Percentiles rank a stretch among this genome's conserved stretches.
Conservation (phyloP, 106 monocot genomes). For the Vanilla planifolia region DNA sequence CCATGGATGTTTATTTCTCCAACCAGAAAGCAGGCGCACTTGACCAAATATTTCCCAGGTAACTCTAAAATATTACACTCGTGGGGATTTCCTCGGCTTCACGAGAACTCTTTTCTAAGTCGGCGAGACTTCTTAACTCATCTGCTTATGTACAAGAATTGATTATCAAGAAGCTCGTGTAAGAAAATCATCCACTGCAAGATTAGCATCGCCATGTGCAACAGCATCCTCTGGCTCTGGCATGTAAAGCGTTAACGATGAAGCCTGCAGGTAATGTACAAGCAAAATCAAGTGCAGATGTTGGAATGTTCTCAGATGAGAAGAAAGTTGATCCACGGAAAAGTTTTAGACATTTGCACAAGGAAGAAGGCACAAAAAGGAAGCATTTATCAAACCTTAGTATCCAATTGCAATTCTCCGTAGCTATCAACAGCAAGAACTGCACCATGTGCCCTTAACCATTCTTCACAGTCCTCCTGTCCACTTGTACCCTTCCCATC, state of each 20-base stretch:
- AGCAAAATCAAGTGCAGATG: no score
- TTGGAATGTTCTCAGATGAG: no score
- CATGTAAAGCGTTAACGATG: conserved; percentile 62
- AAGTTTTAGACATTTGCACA: neutral
- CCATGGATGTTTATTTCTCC: no score
- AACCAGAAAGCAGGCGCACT: no score
- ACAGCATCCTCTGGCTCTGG: conserved; percentile 98
- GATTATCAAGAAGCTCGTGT: conserved; percentile 39
- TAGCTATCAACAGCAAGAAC: conserved; percentile 37
- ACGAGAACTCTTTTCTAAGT: no score
- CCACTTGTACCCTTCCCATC: conserved; percentile 20
- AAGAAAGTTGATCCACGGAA: neutral
- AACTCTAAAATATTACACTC: no score
- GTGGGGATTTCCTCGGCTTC: no score
- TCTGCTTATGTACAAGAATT: no score
- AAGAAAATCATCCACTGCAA: conserved; percentile 85
- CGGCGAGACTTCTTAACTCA: no score
- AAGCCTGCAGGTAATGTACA: conserved; percentile 52
- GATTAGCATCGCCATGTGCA: conserved; percentile 87
- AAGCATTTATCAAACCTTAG: conserved; percentile 47
- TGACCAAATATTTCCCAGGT: no score
- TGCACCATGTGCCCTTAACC: conserved; percentile 90
- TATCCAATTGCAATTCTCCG: conserved; percentile 63
- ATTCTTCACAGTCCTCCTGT: conserved; percentile 80
- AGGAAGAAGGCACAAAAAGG: neutral